Percentiles rank a stretch among this genome's conserved stretches.
These are phyloP conservation scores for Pseudocercospora vitis DNA, from an alignment of 2,329 filamentous ascomycete genomes.

Conservation along the genomic window DNA sequence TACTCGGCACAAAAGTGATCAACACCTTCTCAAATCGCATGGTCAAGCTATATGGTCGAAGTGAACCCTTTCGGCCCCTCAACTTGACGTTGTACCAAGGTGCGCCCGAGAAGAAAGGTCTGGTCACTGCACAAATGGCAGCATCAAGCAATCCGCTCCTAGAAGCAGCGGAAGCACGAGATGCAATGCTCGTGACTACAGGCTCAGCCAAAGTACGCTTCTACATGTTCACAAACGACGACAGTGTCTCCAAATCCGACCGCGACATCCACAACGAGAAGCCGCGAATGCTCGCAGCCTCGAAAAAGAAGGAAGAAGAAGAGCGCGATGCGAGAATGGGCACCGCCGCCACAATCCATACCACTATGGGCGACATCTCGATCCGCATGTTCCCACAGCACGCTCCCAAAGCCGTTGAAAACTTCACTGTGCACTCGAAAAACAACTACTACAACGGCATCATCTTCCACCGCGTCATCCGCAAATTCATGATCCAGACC, in stretches of 20 bases:
- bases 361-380: constrained; percentile 89
- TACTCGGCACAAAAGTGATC: constrained; percentile 89
- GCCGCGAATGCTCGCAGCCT: constrained; percentile 62
- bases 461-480: constrained; percentile 95
- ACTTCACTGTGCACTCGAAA: constrained; percentile 89
- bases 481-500: constrained; percentile 96
- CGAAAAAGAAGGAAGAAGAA: constrained; percentile 50
- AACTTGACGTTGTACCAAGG: constrained; percentile 90
- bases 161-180: constrained; percentile 84
- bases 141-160: constrained; percentile 90
- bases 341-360: constrained; percentile 81
- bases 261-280: constrained; percentile 95
- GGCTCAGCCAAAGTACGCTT: constrained; percentile 86
- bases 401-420: constrained; percentile 92
- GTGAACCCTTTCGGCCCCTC: constrained; percentile 82
- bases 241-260: constrained; percentile 75
- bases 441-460: constrained; percentile 96
- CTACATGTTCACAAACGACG: constrained; percentile 96
- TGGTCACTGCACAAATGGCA: constrained; percentile 95
- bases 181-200: constrained; percentile 84
- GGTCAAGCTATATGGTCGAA: constrained; percentile 84
- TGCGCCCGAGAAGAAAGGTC: constrained; percentile 86
- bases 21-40: constrained; percentile 94
- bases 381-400: constrained; percentile 90
- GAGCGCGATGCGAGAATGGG: constrained; percentile 69